A percentile compares a stretch with the other conserved stretches of the same genome.
Evolutionary conservation across 176 grass and related monocot genomes (phyloP).

Genomic region (Dactylis glomerata): DNA sequence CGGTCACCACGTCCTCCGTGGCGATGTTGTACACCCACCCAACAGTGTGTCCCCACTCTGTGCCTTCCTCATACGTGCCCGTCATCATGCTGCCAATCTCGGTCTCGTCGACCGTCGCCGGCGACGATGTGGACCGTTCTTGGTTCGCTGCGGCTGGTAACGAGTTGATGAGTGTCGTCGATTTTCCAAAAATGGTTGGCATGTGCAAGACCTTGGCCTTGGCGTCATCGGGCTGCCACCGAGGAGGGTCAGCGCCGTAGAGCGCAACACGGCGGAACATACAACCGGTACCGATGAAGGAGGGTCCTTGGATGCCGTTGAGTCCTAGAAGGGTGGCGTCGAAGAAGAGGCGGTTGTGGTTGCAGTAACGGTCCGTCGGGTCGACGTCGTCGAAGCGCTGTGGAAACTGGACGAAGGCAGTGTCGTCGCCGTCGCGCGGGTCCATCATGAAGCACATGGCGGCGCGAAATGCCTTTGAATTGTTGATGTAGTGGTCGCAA

Average conservation of each 20-base stretch:
- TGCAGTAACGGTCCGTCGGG: conserved; percentile 68
- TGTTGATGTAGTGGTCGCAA: conserved; percentile 42
- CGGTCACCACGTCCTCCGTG: conserved; percentile 27
- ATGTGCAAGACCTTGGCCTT: neutral
- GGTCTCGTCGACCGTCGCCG: neutral
- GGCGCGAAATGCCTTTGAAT: conserved; percentile 26
- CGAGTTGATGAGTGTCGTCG: neutral
- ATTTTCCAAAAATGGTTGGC: neutral
- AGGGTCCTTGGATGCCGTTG: conserved; percentile 4
- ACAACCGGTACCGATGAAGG: conserved; percentile 7
- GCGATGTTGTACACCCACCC: conserved; percentile 21
- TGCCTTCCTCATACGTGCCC: neutral
- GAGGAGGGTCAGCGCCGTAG: neutral
- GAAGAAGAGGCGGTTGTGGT: conserved; percentile 48
- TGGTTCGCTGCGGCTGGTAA: neutral
- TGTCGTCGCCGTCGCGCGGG: conserved; percentile 49
- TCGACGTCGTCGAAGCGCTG: conserved; percentile 87
- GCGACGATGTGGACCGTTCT: neutral
- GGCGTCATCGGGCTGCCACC: neutral
- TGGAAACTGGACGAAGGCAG: conserved; percentile 82
- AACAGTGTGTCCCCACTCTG: neutral
- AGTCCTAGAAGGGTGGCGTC: neutral
- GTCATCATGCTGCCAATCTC: neutral
- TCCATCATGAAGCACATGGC: conserved; percentile 41
- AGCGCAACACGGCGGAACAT: neutral